A percentile compares a stretch with the other conserved stretches of the same genome.
These are phyloP conservation scores for Wickerhamiella musiphila DNA, from an alignment of 805 yeast species.

Conservation along the genomic window DNA sequence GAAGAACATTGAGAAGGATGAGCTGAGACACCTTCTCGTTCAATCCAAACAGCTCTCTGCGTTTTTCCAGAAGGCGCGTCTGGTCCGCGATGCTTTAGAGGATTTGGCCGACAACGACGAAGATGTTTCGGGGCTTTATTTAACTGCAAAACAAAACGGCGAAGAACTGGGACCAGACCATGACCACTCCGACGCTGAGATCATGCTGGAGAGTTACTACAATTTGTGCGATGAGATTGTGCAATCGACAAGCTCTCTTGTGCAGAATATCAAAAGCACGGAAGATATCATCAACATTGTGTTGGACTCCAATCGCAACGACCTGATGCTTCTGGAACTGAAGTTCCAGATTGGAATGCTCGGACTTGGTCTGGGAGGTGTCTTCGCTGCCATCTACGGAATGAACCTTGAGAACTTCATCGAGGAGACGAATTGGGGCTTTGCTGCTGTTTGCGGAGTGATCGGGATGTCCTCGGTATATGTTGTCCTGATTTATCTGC, in stretches of 20 bases:
- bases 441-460: conserved; percentile 30
- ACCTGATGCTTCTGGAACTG: conserved; percentile 73
- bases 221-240: conserved; percentile 87
- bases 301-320: conserved; percentile 84
- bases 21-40: conserved; percentile 57
- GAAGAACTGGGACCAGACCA: conserved; percentile 22
- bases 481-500: conserved; percentile 38
- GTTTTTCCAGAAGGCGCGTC: conserved; percentile 65
- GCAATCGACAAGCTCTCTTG: conserved; percentile 63
- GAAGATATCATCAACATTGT: conserved; percentile 91
- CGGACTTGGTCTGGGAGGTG: conserved; percentile 65
- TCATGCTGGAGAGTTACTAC: conserved; percentile 78
- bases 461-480: conserved; percentile 28
- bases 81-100: conserved; percentile 70
- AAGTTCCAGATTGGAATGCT: conserved; percentile 69
- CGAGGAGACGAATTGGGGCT: conserved; percentile 66
- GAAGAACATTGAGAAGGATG: conserved; percentile 60
- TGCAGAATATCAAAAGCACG: conserved; percentile 74
- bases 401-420: conserved; percentile 90
- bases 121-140: conserved; percentile 61
- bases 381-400: conserved; percentile 77
- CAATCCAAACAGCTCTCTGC: conserved; percentile 73
- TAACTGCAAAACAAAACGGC: conserved; percentile 42
- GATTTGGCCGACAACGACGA: conserved; percentile 80
- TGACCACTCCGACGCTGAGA: conserved; percentile 53